phyloP scores from a whole-genome alignment of 176 grass and related monocot genomes.

The Ampelocalamus luodianensis region DNA sequence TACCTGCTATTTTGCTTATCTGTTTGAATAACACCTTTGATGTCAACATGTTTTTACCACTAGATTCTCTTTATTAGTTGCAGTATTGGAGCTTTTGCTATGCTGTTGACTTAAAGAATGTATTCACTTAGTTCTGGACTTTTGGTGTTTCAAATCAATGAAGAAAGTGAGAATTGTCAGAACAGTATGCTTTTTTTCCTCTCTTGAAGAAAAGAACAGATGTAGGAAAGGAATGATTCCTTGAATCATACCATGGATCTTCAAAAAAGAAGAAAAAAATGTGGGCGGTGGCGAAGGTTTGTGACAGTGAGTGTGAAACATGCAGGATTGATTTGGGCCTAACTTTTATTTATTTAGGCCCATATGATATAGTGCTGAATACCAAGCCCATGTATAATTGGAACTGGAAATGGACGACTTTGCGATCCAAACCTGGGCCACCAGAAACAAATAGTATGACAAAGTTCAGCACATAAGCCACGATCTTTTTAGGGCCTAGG shows the following conservation, averaged over 20 bases:
- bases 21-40: constrained; percentile 12
- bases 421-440: not conserved
- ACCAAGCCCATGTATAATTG: not conserved
- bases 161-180: not conserved
- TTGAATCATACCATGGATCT: not conserved
- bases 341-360: not conserved
- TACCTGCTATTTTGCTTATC: not conserved
- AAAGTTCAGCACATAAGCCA: not conserved
- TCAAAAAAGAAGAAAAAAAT: too few species aligned
- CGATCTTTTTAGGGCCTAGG: not conserved
- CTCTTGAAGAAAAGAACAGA: not conserved
- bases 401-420: not conserved
- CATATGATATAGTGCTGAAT: not conserved
- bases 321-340: not conserved
- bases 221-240: not conserved
- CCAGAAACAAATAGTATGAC: not conserved
- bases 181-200: not conserved
- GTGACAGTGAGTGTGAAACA: not conserved
- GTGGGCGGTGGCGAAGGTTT: too few species aligned
- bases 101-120: not conserved
- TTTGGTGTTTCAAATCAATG: not conserved
- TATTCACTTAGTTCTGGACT: not conserved
- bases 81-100: not conserved
- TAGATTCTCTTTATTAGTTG: not conserved
- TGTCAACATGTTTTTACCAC: constrained; percentile 23